Evolutionary conservation across 805 yeast genomes (phyloP), one percentile per base, ranked within the genome.

Genomic region (Teunomyces gatunensis): DNA sequence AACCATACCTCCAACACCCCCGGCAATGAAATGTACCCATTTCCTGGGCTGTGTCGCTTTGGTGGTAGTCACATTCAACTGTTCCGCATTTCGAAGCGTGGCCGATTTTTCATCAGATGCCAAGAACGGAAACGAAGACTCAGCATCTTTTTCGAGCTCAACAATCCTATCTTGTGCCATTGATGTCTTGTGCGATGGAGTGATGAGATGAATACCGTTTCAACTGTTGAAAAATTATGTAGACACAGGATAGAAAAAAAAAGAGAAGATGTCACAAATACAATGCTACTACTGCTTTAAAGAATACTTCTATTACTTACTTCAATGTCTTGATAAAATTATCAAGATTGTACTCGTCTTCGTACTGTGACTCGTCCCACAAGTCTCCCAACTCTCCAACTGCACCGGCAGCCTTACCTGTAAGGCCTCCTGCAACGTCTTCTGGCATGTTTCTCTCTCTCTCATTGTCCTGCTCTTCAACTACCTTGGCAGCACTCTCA

Each of bases 361-460:
- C 96, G 60, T 94, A 94, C 67, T 94, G 97, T 29, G 87, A 78
- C 58, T 89, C 94, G 63, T 94, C 98, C 99, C 99, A 94, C 47
- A 94, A 75, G 58, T 91, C 97, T 7, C 88, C 92, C 54, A 94
- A 74, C 55, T 89, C 96, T 23, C 91, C 92, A 39, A 89, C 83
- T 0, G 94, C 92, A 36, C 87, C 89, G 32, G 87, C 87, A 4
- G 95, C 95, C 64, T 85, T 85, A 40, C 89, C 89, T 10, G 73
- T 68, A 46, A 73, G 67, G 3, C 89, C 87, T 42, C 90, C 79
- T 3, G 96, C 92, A 12, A 87, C 83, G 56, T 87, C 96, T 7
- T 69, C 71, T 5, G 71, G 68, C 18, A 70, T 57, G 29, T 45
- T 56, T 9, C 65, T 67, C 17, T 74, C 75, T 23, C 72, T 73